Conservation (phyloP, 2,329 filamentous ascomycete genomes). For the Penicillium sp. region DNA sequence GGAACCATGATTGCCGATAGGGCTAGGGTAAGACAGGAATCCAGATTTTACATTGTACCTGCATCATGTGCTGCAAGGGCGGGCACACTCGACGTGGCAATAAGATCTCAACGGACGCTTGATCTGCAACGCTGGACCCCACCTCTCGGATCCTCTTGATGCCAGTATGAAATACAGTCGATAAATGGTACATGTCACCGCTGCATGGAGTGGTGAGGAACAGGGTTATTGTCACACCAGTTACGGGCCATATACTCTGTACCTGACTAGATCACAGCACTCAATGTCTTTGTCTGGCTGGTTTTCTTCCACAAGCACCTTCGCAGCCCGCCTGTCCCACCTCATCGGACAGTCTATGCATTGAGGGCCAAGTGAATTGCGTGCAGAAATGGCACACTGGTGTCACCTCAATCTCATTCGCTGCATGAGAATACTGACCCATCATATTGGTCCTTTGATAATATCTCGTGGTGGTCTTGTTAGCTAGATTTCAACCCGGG, state of each 20-base stretch:
- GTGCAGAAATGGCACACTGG: neutral
- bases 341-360: neutral
- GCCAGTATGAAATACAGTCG: neutral
- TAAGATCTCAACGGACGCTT: neutral
- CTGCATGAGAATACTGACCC: neutral
- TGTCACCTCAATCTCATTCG: neutral
- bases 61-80: neutral
- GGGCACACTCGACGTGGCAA: neutral
- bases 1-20: neutral
- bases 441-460: neutral
- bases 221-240: too few species aligned
- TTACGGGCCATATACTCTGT: too few species aligned
- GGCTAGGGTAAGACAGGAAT: neutral
- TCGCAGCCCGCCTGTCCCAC: neutral
- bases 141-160: neutral
- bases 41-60: constrained; percentile 1
- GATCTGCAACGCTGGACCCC: neutral
- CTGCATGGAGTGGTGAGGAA: neutral
- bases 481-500: neutral
- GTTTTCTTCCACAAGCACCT: neutral
- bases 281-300: neutral
- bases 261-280: neutral
- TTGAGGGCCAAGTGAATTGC: neutral
- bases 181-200: neutral
- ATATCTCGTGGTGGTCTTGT: neutral